phyloP scores from a whole-genome alignment of 768 basidiomycete species.

The Auriscalpium vulgare region DNA sequence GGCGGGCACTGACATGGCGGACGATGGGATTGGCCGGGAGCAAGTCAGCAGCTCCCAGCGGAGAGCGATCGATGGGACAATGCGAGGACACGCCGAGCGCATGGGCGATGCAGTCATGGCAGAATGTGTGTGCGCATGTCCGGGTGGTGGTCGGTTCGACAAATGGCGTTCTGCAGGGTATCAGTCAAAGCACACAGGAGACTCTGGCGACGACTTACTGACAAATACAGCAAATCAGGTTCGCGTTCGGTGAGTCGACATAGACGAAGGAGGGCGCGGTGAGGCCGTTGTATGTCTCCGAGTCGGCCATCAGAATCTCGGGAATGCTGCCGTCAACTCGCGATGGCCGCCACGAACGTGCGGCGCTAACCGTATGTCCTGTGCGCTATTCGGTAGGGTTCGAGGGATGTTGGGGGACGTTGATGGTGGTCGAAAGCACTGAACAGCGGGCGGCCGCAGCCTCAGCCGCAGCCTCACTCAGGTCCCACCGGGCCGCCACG shows the following conservation, averaged over 20 bases:
- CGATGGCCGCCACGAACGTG: too few relatives aligned
- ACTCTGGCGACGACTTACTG: neutral
- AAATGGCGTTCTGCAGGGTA: constrained; percentile 51
- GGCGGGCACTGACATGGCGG: constrained; percentile 47
- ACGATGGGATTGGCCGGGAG: constrained; percentile 66
- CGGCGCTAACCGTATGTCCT: too few relatives aligned
- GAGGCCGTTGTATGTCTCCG: too few relatives aligned
- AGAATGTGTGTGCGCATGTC: constrained; percentile 83
- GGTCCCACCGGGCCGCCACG: too few relatives aligned
- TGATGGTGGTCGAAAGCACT: too few relatives aligned
- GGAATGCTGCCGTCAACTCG: too few relatives aligned
- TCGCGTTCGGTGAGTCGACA: constrained; percentile 8
- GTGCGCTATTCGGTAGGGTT: too few relatives aligned
- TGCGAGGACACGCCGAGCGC: constrained; percentile 61
- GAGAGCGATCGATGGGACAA: constrained; percentile 81
- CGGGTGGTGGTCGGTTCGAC: constrained; percentile 65
- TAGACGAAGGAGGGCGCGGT: constrained; percentile 1
- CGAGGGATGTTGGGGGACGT: too few relatives aligned
- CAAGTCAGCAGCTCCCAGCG: constrained; percentile 51
- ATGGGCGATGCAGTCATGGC: constrained; percentile 67
- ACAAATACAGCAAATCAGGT: constrained; percentile 15
- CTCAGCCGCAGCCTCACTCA: too few relatives aligned
- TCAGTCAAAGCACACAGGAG: neutral
- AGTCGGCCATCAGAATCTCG: too few relatives aligned
- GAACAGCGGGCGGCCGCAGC: too few relatives aligned